Conservation (phyloP, 768 basidiomycete genomes). For the Lactifluus echinatus region DNA sequence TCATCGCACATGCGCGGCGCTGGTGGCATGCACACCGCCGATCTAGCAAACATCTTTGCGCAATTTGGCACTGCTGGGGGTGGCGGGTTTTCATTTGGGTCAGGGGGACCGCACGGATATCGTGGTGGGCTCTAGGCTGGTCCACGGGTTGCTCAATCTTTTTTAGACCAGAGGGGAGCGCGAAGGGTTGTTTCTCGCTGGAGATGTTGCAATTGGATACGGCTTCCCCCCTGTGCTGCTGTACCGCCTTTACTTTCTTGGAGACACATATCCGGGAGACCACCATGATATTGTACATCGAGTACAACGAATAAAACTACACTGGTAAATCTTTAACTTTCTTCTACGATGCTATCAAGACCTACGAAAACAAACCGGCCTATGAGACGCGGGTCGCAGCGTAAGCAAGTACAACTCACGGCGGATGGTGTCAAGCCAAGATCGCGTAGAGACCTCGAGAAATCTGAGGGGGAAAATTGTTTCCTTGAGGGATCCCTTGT, state of each 20-base stretch:
- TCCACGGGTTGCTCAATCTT: neutral
- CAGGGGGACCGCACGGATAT: constrained; percentile 5
- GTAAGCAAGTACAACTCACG: constrained; percentile 34
- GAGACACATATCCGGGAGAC: neutral
- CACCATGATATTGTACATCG: constrained; percentile 5
- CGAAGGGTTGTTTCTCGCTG: neutral
- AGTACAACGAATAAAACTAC: constrained; percentile 4
- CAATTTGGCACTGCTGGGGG: constrained; percentile 10
- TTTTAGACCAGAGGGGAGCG: neutral
- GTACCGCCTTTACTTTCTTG: neutral
- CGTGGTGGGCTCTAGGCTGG: constrained; percentile 1
- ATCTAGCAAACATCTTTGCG: constrained; percentile 19
- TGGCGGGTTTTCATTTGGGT: constrained; percentile 1
- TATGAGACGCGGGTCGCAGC: neutral
- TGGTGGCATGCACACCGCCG: constrained; percentile 32
- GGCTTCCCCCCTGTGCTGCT: neutral
- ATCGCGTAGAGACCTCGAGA: constrained; percentile 71
- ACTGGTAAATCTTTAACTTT: neutral
- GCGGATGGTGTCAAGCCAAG: constrained; percentile 89
- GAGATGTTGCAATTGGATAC: neutral
- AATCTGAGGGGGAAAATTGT: constrained; percentile 63
- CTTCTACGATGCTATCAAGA: constrained; percentile 18
- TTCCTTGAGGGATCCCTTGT: constrained; percentile 42
- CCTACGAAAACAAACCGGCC: neutral
- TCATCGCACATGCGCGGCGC: constrained; percentile 20